phyloP scores from a whole-genome alignment of 2,329 filamentous ascomycete species.

The Xylaria sp. region DNA sequence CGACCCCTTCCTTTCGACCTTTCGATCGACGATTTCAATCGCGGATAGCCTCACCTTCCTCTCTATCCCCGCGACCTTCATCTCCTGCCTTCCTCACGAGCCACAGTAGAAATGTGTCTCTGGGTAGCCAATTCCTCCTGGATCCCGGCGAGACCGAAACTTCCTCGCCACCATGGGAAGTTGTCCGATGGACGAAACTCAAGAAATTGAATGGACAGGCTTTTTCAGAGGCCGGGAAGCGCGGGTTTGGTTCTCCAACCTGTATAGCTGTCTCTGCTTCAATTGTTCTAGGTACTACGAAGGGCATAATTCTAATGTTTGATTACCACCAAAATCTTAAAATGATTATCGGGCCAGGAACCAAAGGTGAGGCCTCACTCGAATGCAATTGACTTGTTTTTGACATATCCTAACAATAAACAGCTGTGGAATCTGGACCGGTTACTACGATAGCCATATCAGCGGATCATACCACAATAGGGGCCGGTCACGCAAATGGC shows the following conservation, averaged over 20 bases:
- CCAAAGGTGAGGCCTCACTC: conserved; percentile 73
- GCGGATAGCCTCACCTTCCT: conserved; percentile 73
- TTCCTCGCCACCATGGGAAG: conserved; percentile 89
- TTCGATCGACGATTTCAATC: conserved; percentile 97
- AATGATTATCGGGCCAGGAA: conserved; percentile 91
- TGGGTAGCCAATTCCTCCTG: conserved; percentile 74
- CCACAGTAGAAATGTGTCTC: conserved; percentile 83
- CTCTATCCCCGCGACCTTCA: conserved; percentile 71
- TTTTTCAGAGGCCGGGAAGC: conserved; percentile 90
- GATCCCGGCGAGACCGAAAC: conserved; percentile 74
- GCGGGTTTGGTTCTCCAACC: conserved; percentile 91
- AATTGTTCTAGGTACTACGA: conserved; percentile 91
- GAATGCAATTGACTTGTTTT: neutral
- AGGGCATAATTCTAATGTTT: conserved; percentile 93
- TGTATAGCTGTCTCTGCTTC: conserved; percentile 88
- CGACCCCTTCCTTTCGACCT: conserved; percentile 85
- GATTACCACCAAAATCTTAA: conserved; percentile 97
- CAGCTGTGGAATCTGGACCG: conserved; percentile 89
- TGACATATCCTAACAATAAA: conserved; percentile 46
- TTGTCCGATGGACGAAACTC: conserved; percentile 94
- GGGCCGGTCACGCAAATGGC: conserved; percentile 87
- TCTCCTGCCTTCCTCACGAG: conserved; percentile 81
- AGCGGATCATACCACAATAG: conserved; percentile 91
- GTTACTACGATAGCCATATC: conserved; percentile 90
- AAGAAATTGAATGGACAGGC: conserved; percentile 88